phyloP scores from a whole-genome alignment of 257 asterid genomes.

The Przewalskia tangutica region DNA sequence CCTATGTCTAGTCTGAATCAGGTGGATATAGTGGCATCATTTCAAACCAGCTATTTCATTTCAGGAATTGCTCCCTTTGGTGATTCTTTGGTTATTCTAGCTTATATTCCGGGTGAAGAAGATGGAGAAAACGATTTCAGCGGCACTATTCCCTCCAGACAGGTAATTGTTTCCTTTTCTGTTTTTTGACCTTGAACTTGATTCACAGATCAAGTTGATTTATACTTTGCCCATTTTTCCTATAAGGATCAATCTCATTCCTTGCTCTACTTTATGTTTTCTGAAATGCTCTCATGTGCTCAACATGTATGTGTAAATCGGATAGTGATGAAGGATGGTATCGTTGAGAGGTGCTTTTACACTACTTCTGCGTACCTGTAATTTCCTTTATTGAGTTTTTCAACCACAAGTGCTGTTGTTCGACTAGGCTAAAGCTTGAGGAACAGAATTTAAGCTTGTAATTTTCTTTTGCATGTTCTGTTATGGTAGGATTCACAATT shows the following conservation, averaged over 20 bases:
- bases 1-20: conserved; percentile 70
- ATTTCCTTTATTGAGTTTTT: not conserved
- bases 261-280: not conserved
- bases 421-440: not conserved
- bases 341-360: not conserved
- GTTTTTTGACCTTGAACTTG: not conserved
- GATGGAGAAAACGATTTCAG: conserved; percentile 80
- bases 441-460: not conserved
- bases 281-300: not conserved
- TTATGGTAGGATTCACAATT: not conserved
- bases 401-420: not conserved
- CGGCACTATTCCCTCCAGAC: conserved; percentile 72
- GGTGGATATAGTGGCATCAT: conserved; percentile 97
- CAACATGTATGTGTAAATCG: not conserved
- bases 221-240: not conserved
- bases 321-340: not conserved
- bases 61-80: conserved; percentile 99
- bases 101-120: conserved; percentile 73
- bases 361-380: not conserved
- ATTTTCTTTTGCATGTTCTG: not conserved
- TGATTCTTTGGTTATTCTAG: conserved; percentile 89
- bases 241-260: not conserved
- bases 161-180: conserved; percentile 35
- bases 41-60: conserved; percentile 89
- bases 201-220: not conserved